Evolutionary conservation across 1,139 yeast genomes (phyloP), one percentile per base, ranked within the genome.

Genomic region (Lodderomyces oxycetoniae): DNA sequence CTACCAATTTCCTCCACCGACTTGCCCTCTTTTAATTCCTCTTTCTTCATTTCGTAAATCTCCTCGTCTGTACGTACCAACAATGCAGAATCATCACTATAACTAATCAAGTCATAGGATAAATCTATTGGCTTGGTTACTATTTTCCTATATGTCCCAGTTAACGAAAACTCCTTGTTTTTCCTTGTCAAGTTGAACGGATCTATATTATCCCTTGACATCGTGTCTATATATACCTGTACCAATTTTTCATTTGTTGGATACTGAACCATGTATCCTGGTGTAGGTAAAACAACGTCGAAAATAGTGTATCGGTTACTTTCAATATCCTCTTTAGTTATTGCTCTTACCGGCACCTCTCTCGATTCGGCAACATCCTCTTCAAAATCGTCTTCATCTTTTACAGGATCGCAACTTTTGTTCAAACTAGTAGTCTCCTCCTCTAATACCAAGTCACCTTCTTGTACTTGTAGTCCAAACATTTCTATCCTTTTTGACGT

Each of bases 241-340:
- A 65, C 67, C 36, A 89, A 63, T 28, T 64, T 53, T 36, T 73
- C 74, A 49, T 86, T 83, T 12, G 68, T 61, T 3, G 99, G 98
- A 50, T 93, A 93, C 14, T 71, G 54, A 17, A 91, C 75, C 52
- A 87, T 96, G 54, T 77, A 87, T 0, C 99, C 99, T 2, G 99
- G 98, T 2, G 95, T 75, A 10, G 99, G 97, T 37, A 93, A 66
- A 2, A 93, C 95, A 26, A 91, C 71, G 56, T 93, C 97, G 49
- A 73, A 81, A 28, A 91, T 83, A 14, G 82, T 59, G 53, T 72
- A 85, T 38, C 71, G 71, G 0, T 76, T 75, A 2, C 65, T 45
- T 14, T 68, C 76, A 16, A 84, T 61, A 44, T 89, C 97, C 43
- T 80, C 88, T 38, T 75, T 69, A 2, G 94, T 82, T 14, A 87